Percentiles rank a stretch among this genome's conserved stretches.
Conservation (phyloP, 495 filamentous ascomycete genomes). For the Monascus purpureus region DNA sequence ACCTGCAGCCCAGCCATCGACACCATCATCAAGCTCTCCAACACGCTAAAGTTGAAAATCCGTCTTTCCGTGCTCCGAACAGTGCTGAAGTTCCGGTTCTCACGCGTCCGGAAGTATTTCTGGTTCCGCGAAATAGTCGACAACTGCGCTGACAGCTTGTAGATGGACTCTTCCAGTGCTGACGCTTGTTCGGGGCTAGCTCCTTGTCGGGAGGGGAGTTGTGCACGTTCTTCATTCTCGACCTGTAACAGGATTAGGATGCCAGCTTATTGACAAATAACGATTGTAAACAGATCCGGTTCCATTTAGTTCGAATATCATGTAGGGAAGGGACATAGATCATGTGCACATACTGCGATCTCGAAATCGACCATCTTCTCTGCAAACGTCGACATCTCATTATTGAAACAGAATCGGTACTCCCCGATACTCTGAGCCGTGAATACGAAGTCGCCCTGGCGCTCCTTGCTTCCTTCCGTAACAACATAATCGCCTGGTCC, state of each 20-base stretch:
- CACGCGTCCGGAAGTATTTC: slow-evolving; percentile 97
- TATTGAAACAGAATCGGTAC: slow-evolving; percentile 96
- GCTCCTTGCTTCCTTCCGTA: slow-evolving; percentile 77
- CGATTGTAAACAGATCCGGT: too few relatives aligned
- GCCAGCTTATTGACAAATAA: too few relatives aligned
- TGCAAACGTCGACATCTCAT: slow-evolving; percentile 93
- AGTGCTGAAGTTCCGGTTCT: slow-evolving; percentile 98
- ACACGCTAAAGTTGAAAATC: slow-evolving; percentile 94
- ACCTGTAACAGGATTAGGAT: slow-evolving; percentile 42
- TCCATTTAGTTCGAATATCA: neutral
- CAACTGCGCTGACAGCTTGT: slow-evolving; percentile 84
- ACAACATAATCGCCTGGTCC: slow-evolving; percentile 75
- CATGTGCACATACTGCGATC: slow-evolving; percentile 57
- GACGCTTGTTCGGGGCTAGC: slow-evolving; percentile 83
- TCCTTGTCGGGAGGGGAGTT: slow-evolving; percentile 82
- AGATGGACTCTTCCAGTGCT: slow-evolving; percentile 85
- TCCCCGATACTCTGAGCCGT: slow-evolving; percentile 88
- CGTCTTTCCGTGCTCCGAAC: slow-evolving; percentile 88
- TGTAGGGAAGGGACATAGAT: neutral
- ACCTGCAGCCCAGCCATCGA: slow-evolving; percentile 96
- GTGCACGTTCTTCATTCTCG: slow-evolving; percentile 75
- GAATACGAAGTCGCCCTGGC: slow-evolving; percentile 97
- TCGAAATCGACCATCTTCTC: slow-evolving; percentile 99
- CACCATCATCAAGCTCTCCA: slow-evolving; percentile 84
- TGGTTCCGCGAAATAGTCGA: slow-evolving; percentile 97